Conservation (phyloP, 495 filamentous ascomycete species). For the Hapsidospora chrysogenum region DNA sequence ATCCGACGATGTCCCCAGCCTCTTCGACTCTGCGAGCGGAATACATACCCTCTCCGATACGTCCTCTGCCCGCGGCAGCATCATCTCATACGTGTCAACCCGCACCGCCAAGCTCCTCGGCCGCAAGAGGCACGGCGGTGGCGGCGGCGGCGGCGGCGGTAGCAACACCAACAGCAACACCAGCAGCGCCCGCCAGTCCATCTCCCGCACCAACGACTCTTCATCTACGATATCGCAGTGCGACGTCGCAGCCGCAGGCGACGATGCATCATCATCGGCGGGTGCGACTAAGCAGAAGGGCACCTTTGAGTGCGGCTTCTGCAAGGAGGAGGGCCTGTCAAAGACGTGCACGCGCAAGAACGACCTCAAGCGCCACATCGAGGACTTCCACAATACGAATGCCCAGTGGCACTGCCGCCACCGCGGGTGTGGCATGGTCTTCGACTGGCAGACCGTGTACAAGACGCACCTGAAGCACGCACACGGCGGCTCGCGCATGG, state of each 20-base stretch:
- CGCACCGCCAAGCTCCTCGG: neutral
- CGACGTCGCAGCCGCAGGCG: neutral
- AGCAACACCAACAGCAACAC: conserved; percentile 1
- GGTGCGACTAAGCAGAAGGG: conserved; percentile 4
- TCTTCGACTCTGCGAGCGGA: conserved; percentile 2
- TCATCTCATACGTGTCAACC: conserved; percentile 4
- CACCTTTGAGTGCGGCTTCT: conserved; percentile 11
- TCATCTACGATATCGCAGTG: neutral
- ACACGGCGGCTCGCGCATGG: conserved; percentile 6
- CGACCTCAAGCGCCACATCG: conserved; percentile 13
- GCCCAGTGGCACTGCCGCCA: conserved; percentile 10
- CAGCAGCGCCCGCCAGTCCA: neutral
- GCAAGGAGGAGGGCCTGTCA: conserved; percentile 8
- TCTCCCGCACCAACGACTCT: neutral
- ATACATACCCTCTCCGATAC: conserved; percentile 2
- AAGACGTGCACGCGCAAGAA: conserved; percentile 8
- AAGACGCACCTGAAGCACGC: conserved; percentile 9
- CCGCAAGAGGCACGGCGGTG: neutral
- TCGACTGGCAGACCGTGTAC: conserved; percentile 11
- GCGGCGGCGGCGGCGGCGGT: neutral
- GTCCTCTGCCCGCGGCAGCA: conserved; percentile 1
- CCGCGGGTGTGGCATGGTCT: conserved; percentile 7
- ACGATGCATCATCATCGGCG: neutral
- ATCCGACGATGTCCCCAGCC: conserved; percentile 1
- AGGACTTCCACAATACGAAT: conserved; percentile 10